These are phyloP conservation scores for Dactylonectria macrodidyma DNA, from an alignment of 2,329 filamentous ascomycete species.

Conservation along the genomic window DNA sequence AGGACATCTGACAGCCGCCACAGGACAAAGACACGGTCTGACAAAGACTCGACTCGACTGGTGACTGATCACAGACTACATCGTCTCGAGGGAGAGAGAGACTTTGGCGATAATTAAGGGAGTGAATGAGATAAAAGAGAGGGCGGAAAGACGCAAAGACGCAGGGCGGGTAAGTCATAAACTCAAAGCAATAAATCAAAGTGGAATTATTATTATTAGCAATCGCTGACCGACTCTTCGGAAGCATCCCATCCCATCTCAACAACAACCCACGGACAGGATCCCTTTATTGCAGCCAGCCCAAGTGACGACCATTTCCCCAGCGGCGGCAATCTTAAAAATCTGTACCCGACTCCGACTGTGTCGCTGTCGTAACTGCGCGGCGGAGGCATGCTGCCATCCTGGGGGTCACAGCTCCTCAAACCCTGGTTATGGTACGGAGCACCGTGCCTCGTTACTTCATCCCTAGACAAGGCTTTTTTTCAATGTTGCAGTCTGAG, in stretches of 20 bases:
- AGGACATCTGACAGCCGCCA: conserved; percentile 9
- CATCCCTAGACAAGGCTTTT: conserved; percentile 11
- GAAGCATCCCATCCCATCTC: conserved; percentile 10
- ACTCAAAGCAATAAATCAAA: conserved; percentile 1
- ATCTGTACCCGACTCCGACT: conserved; percentile 30
- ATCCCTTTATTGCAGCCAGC: neutral
- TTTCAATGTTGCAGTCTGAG: conserved; percentile 13
- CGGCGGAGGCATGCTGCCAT: conserved; percentile 36
- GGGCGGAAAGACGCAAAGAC: neutral
- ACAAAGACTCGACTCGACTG: conserved; percentile 5
- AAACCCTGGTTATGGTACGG: conserved; percentile 8
- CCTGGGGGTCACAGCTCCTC: conserved; percentile 28
- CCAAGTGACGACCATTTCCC: conserved; percentile 5
- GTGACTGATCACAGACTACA: conserved; percentile 16
- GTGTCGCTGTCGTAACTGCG: conserved; percentile 45
- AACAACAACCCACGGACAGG: conserved; percentile 1
- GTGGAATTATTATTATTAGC: neutral
- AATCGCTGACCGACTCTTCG: conserved; percentile 10
- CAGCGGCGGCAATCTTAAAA: conserved; percentile 30
- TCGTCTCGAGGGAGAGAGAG: conserved; percentile 22
- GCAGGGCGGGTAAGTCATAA: conserved; percentile 27
- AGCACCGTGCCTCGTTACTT: conserved; percentile 8
- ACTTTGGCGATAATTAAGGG: no score
- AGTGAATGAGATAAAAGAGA: neutral
- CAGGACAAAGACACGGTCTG: conserved; percentile 8